Base-by-base conservation (phyloP, 1,284 basidiomycete genomes). In the Ceratobasidium sp. region DNA sequence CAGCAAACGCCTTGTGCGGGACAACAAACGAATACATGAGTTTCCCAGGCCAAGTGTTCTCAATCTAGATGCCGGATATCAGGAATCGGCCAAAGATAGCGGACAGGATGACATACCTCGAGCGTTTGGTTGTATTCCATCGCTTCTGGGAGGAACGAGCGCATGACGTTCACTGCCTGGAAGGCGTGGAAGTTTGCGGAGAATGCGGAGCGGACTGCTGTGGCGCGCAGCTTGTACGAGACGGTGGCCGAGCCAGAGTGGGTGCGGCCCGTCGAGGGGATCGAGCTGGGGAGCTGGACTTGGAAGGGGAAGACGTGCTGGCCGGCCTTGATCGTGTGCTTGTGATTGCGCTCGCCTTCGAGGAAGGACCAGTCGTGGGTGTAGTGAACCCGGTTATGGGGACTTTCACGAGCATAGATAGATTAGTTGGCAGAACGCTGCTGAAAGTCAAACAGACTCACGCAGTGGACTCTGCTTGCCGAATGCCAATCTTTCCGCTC, bases 1-100 rank as follows among this genome's bases (percentile, higher is more conserved):
- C 92, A 0, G 94, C 93, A 88, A 93, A 98, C 0, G 95, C 96
- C 80, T 94, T 95, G 84, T 94, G 92, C 0, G 93, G 93, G 54
- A 95, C 82, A 84, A 91, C 88, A 78, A 96, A 88, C 7, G 91
- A 90, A 82, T 96, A 96, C 92, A 95, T 95, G 80, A 96, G 84
- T 83, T 97, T 98, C 47, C 92, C 92, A 0, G 96, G 95, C 96
- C 96, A 98, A 14, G 94, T 96, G 81, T 96, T 97, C 81, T 97
- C 95, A 75, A 93, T 91, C 54, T 64, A 47, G 32, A 47, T 32
- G 23, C n/a, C 5, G 14, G 28, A n/a, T 23, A 21, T 58, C 16
- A 58, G 47, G 47, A 74, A 75, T 64, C 35, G 16, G 1, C 18
- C 23, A 54, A 66, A 46, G 47, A 26, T 14, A 50, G 13, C 16